Evolutionary conservation across 2,329 filamentous ascomycete genomes (phyloP).

Genomic region (Massarina eburnea): DNA sequence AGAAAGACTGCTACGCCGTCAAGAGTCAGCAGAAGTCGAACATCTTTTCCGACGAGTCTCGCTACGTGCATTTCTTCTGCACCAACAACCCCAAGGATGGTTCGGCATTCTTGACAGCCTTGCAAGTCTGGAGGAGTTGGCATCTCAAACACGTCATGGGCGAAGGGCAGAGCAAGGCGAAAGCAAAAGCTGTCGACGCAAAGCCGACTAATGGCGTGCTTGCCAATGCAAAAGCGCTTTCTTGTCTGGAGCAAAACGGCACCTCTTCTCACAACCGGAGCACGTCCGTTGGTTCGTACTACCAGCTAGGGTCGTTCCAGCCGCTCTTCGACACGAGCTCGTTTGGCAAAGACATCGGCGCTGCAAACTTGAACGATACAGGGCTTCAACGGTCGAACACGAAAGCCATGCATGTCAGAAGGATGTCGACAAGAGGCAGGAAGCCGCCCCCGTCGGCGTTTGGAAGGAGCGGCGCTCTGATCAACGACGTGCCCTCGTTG

Average conservation of each 20-base stretch:
- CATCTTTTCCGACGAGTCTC: constrained; percentile 78
- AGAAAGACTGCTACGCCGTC: constrained; percentile 81
- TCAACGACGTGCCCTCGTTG: constrained; percentile 13
- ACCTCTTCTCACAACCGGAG: constrained; percentile 29
- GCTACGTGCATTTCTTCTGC: constrained; percentile 90
- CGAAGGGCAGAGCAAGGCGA: constrained; percentile 49
- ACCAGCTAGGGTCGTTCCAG: constrained; percentile 66
- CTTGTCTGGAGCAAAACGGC: constrained; percentile 15
- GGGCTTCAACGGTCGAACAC: constrained; percentile 25
- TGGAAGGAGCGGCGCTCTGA: constrained; percentile 17
- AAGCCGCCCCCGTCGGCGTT: constrained; percentile 39
- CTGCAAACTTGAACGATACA: constrained; percentile 16
- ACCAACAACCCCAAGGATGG: constrained; percentile 71
- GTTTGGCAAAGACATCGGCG: constrained; percentile 51
- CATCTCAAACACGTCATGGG: constrained; percentile 77
- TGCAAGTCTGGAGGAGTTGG: constrained; percentile 89
- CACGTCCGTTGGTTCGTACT: constrained; percentile 54
- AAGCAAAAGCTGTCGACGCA: constrained; percentile 36
- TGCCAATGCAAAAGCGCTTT: constrained; percentile 7
- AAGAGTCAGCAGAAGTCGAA: constrained; percentile 89
- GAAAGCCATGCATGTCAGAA: constrained; percentile 36
- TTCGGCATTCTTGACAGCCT: constrained; percentile 66
- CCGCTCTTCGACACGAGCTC: constrained; percentile 66
- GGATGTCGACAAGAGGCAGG: constrained; percentile 42
- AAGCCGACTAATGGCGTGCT: constrained; percentile 27